Conservation (phyloP, 1,284 basidiomycete species). For the Sanghuangporus sanghuang region DNA sequence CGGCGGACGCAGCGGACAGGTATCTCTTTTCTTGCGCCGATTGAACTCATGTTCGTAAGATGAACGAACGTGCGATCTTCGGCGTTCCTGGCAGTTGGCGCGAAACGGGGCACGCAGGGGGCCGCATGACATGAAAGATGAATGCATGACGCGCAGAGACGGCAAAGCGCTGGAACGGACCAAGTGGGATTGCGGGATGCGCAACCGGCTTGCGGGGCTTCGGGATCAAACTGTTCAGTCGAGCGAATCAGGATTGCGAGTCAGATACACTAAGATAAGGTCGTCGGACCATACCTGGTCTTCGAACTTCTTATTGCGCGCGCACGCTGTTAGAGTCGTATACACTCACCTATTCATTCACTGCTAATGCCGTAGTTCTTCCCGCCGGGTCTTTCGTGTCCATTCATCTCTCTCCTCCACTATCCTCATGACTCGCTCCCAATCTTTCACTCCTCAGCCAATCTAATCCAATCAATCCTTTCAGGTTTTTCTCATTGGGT, state of each 20-base stretch:
- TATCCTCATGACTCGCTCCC: neutral
- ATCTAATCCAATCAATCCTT: neutral
- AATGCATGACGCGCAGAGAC: no score
- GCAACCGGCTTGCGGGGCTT: neutral
- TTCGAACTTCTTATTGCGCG: no score
- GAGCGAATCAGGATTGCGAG: neutral
- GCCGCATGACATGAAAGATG: no score
- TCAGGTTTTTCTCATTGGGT: neutral
- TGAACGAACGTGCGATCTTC: neutral
- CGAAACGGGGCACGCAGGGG: neutral
- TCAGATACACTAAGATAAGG: no score
- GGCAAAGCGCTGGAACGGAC: neutral
- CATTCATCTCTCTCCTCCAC: no score
- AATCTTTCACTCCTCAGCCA: neutral
- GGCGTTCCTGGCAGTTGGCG: no score
- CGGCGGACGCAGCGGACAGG: neutral
- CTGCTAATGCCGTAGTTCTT: no score
- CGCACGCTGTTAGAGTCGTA: no score
- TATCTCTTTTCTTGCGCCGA: neutral
- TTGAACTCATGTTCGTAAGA: neutral
- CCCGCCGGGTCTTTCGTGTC: no score
- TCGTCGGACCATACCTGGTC: no score
- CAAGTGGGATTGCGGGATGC: neutral
- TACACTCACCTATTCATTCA: no score
- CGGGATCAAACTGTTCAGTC: neutral